These are phyloP conservation scores for Dactylella cylindrospora DNA, from an alignment of 2,329 filamentous ascomycete genomes.

Conservation along the genomic window DNA sequence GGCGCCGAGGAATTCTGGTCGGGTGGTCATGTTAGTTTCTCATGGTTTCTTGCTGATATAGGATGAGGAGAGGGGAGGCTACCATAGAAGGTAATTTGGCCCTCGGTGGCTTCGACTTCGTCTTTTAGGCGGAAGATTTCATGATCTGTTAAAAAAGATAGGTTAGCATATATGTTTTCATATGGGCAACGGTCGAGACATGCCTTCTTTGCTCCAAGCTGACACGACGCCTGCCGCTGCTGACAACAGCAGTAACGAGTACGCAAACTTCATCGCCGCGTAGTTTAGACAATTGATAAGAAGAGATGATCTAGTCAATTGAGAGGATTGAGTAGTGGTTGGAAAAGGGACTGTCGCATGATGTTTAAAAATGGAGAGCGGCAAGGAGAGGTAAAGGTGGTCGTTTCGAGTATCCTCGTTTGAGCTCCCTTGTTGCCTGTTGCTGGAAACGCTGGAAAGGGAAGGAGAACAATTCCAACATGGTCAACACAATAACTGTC, in stretches of 20 bases:
- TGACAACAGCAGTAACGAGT: slow-evolving; percentile 67
- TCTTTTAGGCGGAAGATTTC: slow-evolving; percentile 96
- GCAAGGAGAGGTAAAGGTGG: slow-evolving; percentile 21
- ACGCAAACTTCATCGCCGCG: slow-evolving; percentile 35
- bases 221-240: slow-evolving; percentile 67
- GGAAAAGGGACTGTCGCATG: neutral
- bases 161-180: neutral
- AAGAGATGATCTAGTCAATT: neutral
- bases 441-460: neutral
- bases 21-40: neutral
- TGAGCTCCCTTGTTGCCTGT: too few relatives aligned
- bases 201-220: slow-evolving; percentile 83
- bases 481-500: slow-evolving; percentile 2
- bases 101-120: slow-evolving; percentile 75
- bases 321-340: neutral
- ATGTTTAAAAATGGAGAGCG: neutral
- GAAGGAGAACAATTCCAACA: slow-evolving; percentile 4
- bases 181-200: neutral
- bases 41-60: slow-evolving; percentile 1
- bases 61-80: slow-evolving; percentile 23
- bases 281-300: neutral
- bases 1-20: slow-evolving; percentile 75
- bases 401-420: slow-evolving; percentile 25
- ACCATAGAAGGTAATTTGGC: slow-evolving; percentile 81
- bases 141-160: slow-evolving; percentile 65